Evolutionary conservation across 2,329 filamentous ascomycete genomes (phyloP).

Genomic region (Hirsutella rhossiliensis): DNA sequence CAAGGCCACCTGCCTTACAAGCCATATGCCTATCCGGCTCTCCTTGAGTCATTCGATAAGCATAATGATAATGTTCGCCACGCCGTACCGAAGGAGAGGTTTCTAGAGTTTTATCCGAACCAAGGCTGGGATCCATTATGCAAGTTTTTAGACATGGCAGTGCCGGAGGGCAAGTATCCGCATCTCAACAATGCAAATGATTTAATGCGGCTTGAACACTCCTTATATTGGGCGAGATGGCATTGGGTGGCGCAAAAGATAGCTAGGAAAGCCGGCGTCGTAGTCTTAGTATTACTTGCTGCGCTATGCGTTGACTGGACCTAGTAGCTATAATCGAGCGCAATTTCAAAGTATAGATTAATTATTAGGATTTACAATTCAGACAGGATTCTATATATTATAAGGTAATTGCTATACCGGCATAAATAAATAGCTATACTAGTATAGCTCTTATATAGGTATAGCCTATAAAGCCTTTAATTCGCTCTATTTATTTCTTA

Average conservation of each 20-base stretch:
- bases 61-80: constrained; percentile 2
- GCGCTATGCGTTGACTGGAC: neutral
- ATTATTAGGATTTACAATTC: no score
- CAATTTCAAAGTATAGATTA: no score
- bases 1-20: neutral
- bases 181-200: neutral
- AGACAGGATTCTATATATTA: no score
- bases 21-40: neutral
- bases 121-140: constrained; percentile 14
- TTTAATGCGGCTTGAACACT: neutral
- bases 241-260: neutral
- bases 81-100: constrained; percentile 4
- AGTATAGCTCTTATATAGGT: no score
- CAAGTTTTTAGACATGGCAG: constrained; percentile 5
- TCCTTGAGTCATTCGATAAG: neutral
- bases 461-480: no score
- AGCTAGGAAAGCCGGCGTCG: neutral
- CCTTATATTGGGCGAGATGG: neutral
- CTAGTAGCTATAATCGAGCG: neutral
- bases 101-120: constrained; percentile 8
- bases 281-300: neutral
- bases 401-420: no score
- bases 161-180: neutral
- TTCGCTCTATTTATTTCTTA: no score
- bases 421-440: neutral